Evolutionary conservation across 1,139 yeast genomes (phyloP), one percentile per base, ranked within the genome.

Genomic region (Arxiozyma telluris): DNA sequence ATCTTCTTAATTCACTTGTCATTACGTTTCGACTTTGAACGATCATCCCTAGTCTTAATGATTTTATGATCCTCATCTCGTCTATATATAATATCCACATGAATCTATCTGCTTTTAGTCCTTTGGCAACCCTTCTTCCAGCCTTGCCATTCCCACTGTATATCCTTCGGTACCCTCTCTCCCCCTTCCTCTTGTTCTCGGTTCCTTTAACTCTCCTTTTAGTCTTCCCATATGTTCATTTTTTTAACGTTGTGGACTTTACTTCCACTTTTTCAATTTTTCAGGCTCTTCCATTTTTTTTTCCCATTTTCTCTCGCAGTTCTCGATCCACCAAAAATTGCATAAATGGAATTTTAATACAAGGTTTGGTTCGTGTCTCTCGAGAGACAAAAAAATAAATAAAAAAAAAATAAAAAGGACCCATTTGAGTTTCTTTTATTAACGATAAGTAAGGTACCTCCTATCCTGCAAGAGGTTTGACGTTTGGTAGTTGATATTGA

Each of bases 1-100:
- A 50, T 34, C 54, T 58, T 34, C 62, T 50, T 27, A 57, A 44
- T 11, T 47, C 56, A 18, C 52, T 55, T 43, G 58, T 56, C 48
- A 58, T 41, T 6, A 46, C 21, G 22, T 38, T 34, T 17, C 49
- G 39, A 17, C 30, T 7, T 9, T 23, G 20, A 41, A 45, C 15
- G 9, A 17, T 38, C 20, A 46, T 12, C 34, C 39, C n/a, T 34
- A 22, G 15, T 9, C 21, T 27, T 21, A 39, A 8, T 11, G 42
- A 11, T 41, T 9, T 12, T 18, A 34, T 34, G 4, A 15, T 34
- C n/a, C 39, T 15, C 39, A 34, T 34, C n/a, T 15, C n/a, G 1
- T 11, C 6, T 12, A 34, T 15, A 34, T 15, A 34, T 4, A n/a
- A n/a, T n/a, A n/a, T n/a, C n/a, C n/a, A 34, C 4, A 34, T 27